Evolutionary conservation across 2,329 filamentous ascomycete genomes (phyloP), one percentile per base, ranked within the genome.

Genomic region (Thielaviopsis musarum): DNA sequence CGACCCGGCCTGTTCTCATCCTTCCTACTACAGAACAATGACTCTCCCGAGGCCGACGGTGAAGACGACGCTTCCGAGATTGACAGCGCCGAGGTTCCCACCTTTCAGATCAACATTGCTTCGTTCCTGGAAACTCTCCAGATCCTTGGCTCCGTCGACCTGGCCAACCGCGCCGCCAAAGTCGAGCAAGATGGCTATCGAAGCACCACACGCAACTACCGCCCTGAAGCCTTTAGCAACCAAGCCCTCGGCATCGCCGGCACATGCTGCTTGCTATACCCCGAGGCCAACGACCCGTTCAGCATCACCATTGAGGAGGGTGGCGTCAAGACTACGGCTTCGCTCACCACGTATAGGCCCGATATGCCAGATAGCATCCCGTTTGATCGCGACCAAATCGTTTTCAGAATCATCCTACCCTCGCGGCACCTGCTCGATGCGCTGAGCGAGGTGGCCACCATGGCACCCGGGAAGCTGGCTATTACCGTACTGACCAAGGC

Each of bases 341-440:
- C 93, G 62, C 75, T 98, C 57, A 88, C 85, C 7, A 97, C 93
- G 0, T 98, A 96, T 71, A 79, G 90, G 56, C 81, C 87, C 17
- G 84, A 89, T 64, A 72, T 74, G 51, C 78, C 81, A 17, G 85
- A 91, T 57, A 85, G 91, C 57, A 97, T 98, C 53, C 93, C 91
- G 0, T 89, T 98, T 65, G 83, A 91, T 66, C 82, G 90, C 34
- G 81, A 89, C 56, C 80, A 84, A 57, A 76, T 97, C 9, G 77
- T 82, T 9, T 87, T 96, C 74, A 98, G 97, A 70, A 89, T 95
- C 62, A 97, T 98, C 68, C 95, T 96, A 87, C 87, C 85, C 65
- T 81, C 85, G 12, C 79, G 79, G 38, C 85, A 81, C 71, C 78
- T 91, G 4, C 77, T 86, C 12, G 87, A 91, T 66, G 82, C 84